Evolutionary conservation across 176 grass and related monocot genomes (phyloP), one percentile per base, ranked within the genome.

Genomic region (Avena eriantha): DNA sequence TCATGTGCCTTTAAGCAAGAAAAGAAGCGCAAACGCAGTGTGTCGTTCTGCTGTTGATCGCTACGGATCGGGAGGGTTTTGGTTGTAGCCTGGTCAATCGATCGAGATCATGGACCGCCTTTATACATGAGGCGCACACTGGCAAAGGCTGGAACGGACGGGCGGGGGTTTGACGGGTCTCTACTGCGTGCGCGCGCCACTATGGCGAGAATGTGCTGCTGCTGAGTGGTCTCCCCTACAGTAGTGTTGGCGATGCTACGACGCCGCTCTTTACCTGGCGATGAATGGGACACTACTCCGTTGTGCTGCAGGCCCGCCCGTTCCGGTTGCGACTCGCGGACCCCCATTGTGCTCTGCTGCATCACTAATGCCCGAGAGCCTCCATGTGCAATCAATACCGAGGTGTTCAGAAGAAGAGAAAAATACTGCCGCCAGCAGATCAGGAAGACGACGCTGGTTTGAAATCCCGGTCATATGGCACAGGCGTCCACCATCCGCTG

Each of bases 321-420:
- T 34, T 34, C 26, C 35, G 54, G 41, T 70, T 16, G 80, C 8
- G 65, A 35, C 2, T 26, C 39, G 56, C 3, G 70, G 81, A 43
- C 34, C 54, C 89, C 73, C 71, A 48, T 46, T 15, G 8, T 33
- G 16, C 18, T 9, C 76, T 73, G 59, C 78, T 19, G 61, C 58
- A 10, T 91, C 85, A 45, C 58, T 63, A 33, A 34, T 64, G 67
- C 69, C 69, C 60, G 69, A 35, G 77, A 71, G 80, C 82, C 82
- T 85, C 89, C 90, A 88, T 88, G 86, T 91, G 90, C 86, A 77
- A 81, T 91, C 70, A 91, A 88, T 77, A 16, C 57, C 7, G 10
- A 10, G 63, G 63, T 34, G 63, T 64, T 63, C 48, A 77, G 53
- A 78, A 35, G 13, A 63, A 17, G 15, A 72, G 54, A 9, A 18